Evolutionary conservation across 2,329 filamentous ascomycete genomes (phyloP), one percentile per base, ranked within the genome.

Genomic region (Stachybotrys echinatus): DNA sequence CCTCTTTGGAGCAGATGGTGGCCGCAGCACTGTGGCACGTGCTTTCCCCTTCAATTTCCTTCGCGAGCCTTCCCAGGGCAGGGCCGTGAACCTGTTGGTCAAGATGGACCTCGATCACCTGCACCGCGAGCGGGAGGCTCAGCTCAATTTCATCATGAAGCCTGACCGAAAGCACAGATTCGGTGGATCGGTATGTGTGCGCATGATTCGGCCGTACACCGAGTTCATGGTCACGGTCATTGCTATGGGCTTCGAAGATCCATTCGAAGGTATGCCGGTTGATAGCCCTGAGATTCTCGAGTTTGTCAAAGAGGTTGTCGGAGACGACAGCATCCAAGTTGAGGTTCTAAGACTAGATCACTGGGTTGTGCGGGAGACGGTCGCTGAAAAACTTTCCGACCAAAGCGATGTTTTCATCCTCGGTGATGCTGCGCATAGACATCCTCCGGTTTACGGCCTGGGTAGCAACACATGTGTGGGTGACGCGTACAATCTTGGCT

Each of bases 161-260:
- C 80, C 82, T 0, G 75, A 80, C 50, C 62, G 61, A 3, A 74
- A 80, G 48, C 75, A 76, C 0, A 66, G 67, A 0, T 83, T 77
- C 63, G 78, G 70, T 0, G 80, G 75, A 73, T 66, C 67, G 27
- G 65, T 61, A 3, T 63, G 81, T 54, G 68, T 75, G 3, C 69
- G 83, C 21, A 84, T 85, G 80, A 80, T 85, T 5, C 81, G 77
- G 65, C 75, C 81, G 0, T 85, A 81, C 81, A 60, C 77, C 54
- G 77, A 85, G 65, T 86, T 81, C 80, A 72, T 81, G 66, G 78
- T 79, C 42, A 78, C 80, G 50, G 61, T 82, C 17, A 34, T 46
- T 10, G 44, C 17, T 4, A 17, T 19, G 8, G 12, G 44, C 8
- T 7, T 18, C 14, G 27, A 20, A 12, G 31, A 20, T 12, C 44